These are phyloP conservation scores for Alternaria arbusti DNA, from an alignment of 2,329 filamentous ascomycete species.

Conservation along the genomic window DNA sequence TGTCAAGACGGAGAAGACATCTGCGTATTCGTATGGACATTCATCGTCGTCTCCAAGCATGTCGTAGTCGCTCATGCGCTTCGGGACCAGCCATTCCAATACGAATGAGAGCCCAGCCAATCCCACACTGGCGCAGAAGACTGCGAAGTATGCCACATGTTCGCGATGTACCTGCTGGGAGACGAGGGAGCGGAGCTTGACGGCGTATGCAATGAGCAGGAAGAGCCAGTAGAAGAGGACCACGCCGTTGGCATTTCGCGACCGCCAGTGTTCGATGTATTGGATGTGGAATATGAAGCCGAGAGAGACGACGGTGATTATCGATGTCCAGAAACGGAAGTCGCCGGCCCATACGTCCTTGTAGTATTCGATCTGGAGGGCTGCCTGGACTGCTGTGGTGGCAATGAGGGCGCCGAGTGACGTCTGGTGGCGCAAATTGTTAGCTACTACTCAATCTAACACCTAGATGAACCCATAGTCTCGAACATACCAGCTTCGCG, in stretches of 20 bases:
- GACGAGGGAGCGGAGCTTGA: constrained; percentile 87
- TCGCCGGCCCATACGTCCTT: constrained; percentile 76
- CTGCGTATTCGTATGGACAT: constrained; percentile 86
- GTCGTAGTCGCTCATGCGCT: constrained; percentile 72
- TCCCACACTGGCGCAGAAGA: constrained; percentile 75
- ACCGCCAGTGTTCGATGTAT: constrained; percentile 83
- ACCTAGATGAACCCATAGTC: not conserved
- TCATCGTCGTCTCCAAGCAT: constrained; percentile 72
- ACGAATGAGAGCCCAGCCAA: constrained; percentile 74
- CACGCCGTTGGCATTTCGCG: constrained; percentile 84
- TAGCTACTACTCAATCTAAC: constrained; percentile 3
- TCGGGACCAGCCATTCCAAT: constrained; percentile 87
- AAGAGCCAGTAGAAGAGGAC: constrained; percentile 93
- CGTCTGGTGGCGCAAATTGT: constrained; percentile 49
- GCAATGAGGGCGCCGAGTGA: constrained; percentile 72
- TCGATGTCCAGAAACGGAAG: constrained; percentile 84
- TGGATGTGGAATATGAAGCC: constrained; percentile 78
- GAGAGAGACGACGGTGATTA: constrained; percentile 74
- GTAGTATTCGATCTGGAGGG: constrained; percentile 75
- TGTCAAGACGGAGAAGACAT: constrained; percentile 89
- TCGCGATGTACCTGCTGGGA: constrained; percentile 74
- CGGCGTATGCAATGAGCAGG: constrained; percentile 75
- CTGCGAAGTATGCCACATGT: constrained; percentile 75
- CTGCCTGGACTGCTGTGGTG: constrained; percentile 74
- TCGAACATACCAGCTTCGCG: constrained; percentile 74